phyloP scores from a whole-genome alignment of 2,329 filamentous ascomycete genomes.

The Aureobasidium sp. region DNA sequence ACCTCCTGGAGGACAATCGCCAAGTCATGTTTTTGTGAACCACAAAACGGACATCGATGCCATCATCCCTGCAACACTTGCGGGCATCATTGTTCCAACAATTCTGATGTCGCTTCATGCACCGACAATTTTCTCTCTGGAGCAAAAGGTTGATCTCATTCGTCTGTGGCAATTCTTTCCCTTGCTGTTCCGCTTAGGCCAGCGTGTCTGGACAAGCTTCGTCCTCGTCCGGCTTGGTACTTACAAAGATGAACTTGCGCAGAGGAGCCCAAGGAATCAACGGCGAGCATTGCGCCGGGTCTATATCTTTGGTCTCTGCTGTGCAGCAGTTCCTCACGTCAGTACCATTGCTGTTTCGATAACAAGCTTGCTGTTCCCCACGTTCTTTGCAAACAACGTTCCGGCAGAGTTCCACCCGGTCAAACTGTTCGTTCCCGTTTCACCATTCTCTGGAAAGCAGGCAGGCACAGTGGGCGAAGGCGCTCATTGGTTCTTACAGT shows the following conservation, averaged over 20 bases:
- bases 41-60: not conserved
- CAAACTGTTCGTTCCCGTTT: constrained; percentile 2
- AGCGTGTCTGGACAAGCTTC: not conserved
- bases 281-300: not conserved
- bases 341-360: not conserved
- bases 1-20: not conserved
- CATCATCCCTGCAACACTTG: constrained; percentile 2
- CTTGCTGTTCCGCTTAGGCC: not conserved
- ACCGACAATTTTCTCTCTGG: not conserved
- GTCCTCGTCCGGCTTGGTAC: not conserved
- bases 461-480: not conserved
- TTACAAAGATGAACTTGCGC: not conserved
- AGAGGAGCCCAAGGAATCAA: not conserved
- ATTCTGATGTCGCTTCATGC: constrained; percentile 13
- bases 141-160: not conserved
- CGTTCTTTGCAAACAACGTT: not conserved
- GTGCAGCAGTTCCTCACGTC: not conserved
- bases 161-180: constrained; percentile 15
- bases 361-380: not conserved
- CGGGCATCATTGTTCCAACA: constrained; percentile 3
- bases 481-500: constrained; percentile 15
- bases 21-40: not conserved
- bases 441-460: not conserved
- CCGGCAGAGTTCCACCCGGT: not conserved
- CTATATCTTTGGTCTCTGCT: not conserved